A percentile compares a stretch with the other conserved stretches of the same genome.
phyloP scores from a whole-genome alignment of 2,329 filamentous ascomycete species.

The Triangularia setosa region DNA sequence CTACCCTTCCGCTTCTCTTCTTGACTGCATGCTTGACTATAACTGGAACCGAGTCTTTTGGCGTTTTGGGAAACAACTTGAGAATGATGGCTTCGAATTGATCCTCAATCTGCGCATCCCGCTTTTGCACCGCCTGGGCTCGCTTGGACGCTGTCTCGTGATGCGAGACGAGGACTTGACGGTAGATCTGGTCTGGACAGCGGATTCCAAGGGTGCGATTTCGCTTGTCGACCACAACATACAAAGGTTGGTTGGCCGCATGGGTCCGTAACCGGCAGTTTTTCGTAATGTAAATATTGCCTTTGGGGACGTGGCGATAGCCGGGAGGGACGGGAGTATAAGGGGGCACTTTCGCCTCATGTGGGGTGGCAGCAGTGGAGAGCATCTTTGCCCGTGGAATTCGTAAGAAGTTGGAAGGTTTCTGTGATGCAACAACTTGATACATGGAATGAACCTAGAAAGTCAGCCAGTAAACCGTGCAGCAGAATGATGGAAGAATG shows the following conservation, averaged over 20 bases:
- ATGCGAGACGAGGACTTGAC: slow-evolving; percentile 30
- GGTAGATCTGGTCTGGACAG: slow-evolving; percentile 35
- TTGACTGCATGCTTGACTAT: slow-evolving; percentile 41
- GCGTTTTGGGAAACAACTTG: slow-evolving; percentile 39
- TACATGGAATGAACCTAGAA: too few species aligned
- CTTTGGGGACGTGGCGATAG: slow-evolving; percentile 41
- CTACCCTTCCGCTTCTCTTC: slow-evolving; percentile 46
- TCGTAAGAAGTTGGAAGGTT: too few species aligned
- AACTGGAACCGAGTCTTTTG: slow-evolving; percentile 30
- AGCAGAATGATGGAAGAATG: too few species aligned
- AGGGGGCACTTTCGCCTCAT: neutral
- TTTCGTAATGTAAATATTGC: slow-evolving; percentile 40
- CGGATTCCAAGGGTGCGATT: slow-evolving; percentile 35
- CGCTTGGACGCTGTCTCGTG: slow-evolving; percentile 32
- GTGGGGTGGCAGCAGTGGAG: neutral
- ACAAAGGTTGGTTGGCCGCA: slow-evolving; percentile 32
- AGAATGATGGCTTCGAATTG: slow-evolving; percentile 35
- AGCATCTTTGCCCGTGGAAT: neutral
- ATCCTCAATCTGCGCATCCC: slow-evolving; percentile 33
- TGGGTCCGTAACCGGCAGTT: slow-evolving; percentile 39
- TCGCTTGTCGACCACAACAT: slow-evolving; percentile 32
- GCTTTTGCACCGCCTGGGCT: slow-evolving; percentile 30
- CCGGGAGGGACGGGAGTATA: slow-evolving; percentile 33
- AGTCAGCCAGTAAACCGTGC: too few species aligned
- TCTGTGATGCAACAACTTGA: too few species aligned